phyloP scores from a whole-genome alignment of 805 yeast genomes.

The Monosporozyma solicola region DNA sequence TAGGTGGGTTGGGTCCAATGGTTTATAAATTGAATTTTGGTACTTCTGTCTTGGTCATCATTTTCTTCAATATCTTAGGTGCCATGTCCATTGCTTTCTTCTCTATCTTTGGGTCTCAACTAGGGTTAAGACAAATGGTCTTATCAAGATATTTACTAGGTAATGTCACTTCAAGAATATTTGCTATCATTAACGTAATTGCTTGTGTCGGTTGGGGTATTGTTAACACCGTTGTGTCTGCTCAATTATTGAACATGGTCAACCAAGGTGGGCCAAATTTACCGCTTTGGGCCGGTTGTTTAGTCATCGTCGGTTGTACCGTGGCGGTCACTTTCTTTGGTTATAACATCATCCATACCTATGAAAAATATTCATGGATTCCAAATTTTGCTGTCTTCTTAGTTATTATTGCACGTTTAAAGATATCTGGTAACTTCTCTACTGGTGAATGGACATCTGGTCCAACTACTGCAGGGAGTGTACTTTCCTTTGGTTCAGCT shows the following conservation, averaged over 20 bases:
- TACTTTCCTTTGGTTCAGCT: conserved; percentile 74
- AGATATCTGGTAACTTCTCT: conserved; percentile 54
- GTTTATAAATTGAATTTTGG: conserved; percentile 64
- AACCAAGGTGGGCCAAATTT: conserved; percentile 44
- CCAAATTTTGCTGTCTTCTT: conserved; percentile 69
- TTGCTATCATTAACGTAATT: conserved; percentile 65
- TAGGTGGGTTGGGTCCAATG: conserved; percentile 64
- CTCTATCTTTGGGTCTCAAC: conserved; percentile 72
- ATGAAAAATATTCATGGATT: conserved; percentile 84
- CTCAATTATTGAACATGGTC: conserved; percentile 71
- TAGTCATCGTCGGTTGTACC: conserved; percentile 60
- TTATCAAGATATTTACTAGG: conserved; percentile 74
- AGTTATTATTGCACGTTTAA: conserved; percentile 69
- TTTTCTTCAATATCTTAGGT: conserved; percentile 71
- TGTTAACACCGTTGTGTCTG: conserved; percentile 82
- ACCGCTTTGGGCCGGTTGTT: conserved; percentile 89
- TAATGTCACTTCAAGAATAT: conserved; percentile 62
- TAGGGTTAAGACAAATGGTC: conserved; percentile 85
- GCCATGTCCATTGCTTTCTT: conserved; percentile 71
- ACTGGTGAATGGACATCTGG: conserved; percentile 48
- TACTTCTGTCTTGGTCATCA: conserved; percentile 54
- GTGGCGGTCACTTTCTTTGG: conserved; percentile 78
- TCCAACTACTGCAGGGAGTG: conserved; percentile 59
- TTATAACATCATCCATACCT: conserved; percentile 68
- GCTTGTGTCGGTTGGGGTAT: conserved; percentile 97